A percentile compares a stretch with the other conserved stretches of the same genome.
Evolutionary conservation across 192 early-diverging fungal species (phyloP).

Genomic region (Piromyces sp.): DNA sequence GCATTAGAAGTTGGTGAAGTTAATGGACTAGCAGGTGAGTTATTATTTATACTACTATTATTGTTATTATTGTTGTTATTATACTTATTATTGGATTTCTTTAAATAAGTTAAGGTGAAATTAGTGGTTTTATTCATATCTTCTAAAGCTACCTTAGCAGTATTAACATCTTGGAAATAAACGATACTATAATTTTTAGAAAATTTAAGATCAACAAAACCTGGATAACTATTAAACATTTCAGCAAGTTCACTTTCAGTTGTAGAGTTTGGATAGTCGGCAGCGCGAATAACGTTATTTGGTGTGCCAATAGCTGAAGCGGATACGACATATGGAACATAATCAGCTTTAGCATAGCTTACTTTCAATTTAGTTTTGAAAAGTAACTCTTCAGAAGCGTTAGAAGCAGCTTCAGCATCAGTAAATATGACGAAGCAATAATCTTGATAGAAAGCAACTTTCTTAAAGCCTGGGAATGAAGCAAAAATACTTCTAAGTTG

Average conservation of each 20-base stretch:
- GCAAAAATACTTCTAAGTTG: slow-evolving; percentile 15
- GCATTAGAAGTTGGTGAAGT: too few species aligned
- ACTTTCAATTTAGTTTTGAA: slow-evolving; percentile 29
- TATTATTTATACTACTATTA: neutral
- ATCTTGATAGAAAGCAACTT: slow-evolving; percentile 27
- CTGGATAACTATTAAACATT: slow-evolving; percentile 14
- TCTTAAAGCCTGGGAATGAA: slow-evolving; percentile 14
- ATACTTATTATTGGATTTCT: slow-evolving; percentile 8
- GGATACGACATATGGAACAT: slow-evolving; percentile 17
- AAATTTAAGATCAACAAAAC: slow-evolving; percentile 19
- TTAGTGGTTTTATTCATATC: slow-evolving; percentile 19
- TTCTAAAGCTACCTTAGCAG: slow-evolving; percentile 13
- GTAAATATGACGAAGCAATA: slow-evolving; percentile 28
- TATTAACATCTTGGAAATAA: slow-evolving; percentile 12
- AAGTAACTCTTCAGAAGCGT: slow-evolving; percentile 26
- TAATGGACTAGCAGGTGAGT: too few species aligned
- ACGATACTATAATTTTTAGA: slow-evolving; percentile 21
- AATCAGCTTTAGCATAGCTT: slow-evolving; percentile 25
- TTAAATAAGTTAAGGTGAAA: slow-evolving; percentile 25
- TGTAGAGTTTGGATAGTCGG: slow-evolving; percentile 20
- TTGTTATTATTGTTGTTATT: neutral
- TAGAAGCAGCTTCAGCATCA: slow-evolving; percentile 12
- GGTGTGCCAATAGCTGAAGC: slow-evolving; percentile 13
- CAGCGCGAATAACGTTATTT: slow-evolving; percentile 17
- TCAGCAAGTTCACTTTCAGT: slow-evolving; percentile 15